phyloP scores from a whole-genome alignment of 176 grass and related monocot species.

The Musa beccarii region DNA sequence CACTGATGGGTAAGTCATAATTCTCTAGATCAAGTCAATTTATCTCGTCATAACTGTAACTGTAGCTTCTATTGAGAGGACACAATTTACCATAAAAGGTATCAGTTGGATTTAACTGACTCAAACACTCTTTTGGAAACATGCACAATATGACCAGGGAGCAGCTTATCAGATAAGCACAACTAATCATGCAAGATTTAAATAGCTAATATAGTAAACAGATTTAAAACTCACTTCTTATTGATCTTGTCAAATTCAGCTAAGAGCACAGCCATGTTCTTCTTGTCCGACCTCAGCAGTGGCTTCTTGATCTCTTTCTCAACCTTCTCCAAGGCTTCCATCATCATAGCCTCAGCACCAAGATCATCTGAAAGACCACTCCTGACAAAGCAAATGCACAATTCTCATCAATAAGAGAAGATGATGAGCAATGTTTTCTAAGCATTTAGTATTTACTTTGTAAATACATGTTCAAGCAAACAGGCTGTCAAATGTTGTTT shows the following conservation, averaged over 20 bases:
- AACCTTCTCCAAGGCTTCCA: conserved; percentile 84
- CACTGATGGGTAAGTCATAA: neutral
- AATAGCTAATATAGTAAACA: neutral
- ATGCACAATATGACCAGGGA: too few relatives aligned
- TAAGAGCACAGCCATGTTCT: conserved; percentile 66
- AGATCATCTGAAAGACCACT: conserved; percentile 63
- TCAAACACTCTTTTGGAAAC: too few relatives aligned
- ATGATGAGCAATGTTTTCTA: neutral
- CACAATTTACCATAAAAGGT: too few relatives aligned
- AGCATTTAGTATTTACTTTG: neutral
- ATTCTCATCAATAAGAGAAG: neutral
- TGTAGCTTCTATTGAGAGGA: too few relatives aligned
- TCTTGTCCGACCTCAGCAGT: conserved; percentile 84
- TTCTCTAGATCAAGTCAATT: too few relatives aligned
- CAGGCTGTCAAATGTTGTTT: too few relatives aligned
- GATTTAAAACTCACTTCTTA: conserved; percentile 55
- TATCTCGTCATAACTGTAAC: too few relatives aligned
- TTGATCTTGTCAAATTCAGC: conserved; percentile 91
- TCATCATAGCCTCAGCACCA: conserved; percentile 68
- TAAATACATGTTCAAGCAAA: neutral
- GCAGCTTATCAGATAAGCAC: neutral
- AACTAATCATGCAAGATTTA: neutral
- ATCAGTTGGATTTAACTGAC: too few relatives aligned
- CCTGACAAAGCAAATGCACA: conserved; percentile 28
- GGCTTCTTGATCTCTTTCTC: conserved; percentile 95